Evolutionary conservation across 495 filamentous ascomycete genomes (phyloP).

Genomic region (Amphirosellinia nigrospora): DNA sequence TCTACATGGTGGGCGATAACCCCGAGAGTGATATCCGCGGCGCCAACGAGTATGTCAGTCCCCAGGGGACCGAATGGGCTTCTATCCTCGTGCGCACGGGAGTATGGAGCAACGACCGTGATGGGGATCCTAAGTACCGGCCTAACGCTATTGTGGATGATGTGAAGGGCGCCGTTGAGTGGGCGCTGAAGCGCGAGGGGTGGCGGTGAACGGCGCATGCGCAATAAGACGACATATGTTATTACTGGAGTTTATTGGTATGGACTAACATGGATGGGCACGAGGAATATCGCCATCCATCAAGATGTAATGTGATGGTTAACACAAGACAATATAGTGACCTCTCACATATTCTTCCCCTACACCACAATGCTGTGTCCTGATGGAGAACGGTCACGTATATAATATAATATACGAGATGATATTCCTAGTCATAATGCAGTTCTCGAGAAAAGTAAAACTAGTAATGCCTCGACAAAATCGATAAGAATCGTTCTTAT

Average conservation of each 20-base stretch:
- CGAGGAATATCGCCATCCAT: neutral
- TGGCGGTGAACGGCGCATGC: conserved; percentile 41
- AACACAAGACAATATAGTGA: neutral
- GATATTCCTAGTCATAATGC: neutral
- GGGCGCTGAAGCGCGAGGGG: conserved; percentile 48
- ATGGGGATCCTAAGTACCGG: conserved; percentile 41
- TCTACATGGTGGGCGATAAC: conserved; percentile 99
- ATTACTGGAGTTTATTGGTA: neutral
- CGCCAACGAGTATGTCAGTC: conserved; percentile 77
- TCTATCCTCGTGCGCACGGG: conserved; percentile 86
- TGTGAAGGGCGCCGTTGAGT: conserved; percentile 55
- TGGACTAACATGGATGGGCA: neutral
- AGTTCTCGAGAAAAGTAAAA: neutral
- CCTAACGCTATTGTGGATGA: conserved; percentile 69
- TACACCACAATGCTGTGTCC: neutral
- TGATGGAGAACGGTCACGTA: neutral
- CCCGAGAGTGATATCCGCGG: conserved; percentile 90
- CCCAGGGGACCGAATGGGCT: conserved; percentile 72
- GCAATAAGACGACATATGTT: neutral
- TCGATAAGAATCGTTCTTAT: neutral
- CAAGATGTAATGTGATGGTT: neutral
- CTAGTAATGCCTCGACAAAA: neutral
- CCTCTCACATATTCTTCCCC: neutral
- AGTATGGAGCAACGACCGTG: conserved; percentile 65
- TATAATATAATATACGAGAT: neutral